phyloP scores from a whole-genome alignment of 441 rosid species.

The Aquilaria agallochum region DNA sequence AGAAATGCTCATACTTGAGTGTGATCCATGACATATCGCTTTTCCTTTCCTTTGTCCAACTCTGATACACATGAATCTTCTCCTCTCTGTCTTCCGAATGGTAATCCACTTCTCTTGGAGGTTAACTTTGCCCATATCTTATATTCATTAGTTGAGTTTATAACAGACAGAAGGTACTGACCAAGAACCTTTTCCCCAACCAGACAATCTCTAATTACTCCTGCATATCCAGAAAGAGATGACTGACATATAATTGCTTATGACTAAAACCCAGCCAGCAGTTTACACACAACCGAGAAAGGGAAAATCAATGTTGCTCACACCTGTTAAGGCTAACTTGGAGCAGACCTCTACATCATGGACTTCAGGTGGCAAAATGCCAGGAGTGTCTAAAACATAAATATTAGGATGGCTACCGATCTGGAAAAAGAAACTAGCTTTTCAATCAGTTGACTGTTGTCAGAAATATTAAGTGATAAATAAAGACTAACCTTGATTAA shows the following conservation, averaged over 20 bases:
- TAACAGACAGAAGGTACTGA: slow-evolving; percentile 50
- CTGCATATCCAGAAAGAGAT: slow-evolving; percentile 27
- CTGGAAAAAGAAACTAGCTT: slow-evolving; percentile 27
- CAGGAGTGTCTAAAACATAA: slow-evolving; percentile 80
- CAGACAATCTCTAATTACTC: slow-evolving; percentile 49
- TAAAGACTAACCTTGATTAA: neutral
- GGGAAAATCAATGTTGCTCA: neutral
- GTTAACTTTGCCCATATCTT: slow-evolving; percentile 57
- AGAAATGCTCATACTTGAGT: slow-evolving; percentile 49
- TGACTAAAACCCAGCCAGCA: neutral
- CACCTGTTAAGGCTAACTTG: slow-evolving; percentile 81
- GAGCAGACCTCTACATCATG: slow-evolving; percentile 46
- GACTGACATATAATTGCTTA: neutral
- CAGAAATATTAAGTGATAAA: neutral
- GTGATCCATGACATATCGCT: slow-evolving; percentile 57
- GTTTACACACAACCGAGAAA: neutral
- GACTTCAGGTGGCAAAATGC: slow-evolving; percentile 55
- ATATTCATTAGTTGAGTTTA: slow-evolving; percentile 51
- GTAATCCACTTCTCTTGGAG: slow-evolving; percentile 10
- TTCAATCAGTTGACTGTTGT: neutral
- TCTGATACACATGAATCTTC: slow-evolving; percentile 20
- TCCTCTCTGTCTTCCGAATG: slow-evolving; percentile 17
- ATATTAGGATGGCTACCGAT: slow-evolving; percentile 74
- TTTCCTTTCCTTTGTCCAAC: slow-evolving; percentile 24
- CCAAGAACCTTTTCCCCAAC: slow-evolving; percentile 56